Evolutionary conservation across 78 protist species (phyloP), one percentile per base, ranked within the genome.

Genomic region (Tieghemostelium lacteum): DNA sequence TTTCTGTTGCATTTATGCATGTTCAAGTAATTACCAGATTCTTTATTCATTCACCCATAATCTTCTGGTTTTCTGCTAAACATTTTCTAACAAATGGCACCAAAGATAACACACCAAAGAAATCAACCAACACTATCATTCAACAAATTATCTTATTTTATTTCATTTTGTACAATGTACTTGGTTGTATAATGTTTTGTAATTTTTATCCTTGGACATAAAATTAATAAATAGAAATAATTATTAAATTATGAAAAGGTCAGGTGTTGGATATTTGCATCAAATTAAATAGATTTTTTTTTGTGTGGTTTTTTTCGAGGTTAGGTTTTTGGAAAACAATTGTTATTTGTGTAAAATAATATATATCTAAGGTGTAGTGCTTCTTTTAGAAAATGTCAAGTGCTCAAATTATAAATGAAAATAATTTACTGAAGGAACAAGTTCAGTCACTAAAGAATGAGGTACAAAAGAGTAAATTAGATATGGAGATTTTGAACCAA

Each of bases 171-270:
- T 88, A 88, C 72, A 88, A 75, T 62, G 19, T 88, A 17, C 50
- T 88, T 14, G 93, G 93, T 29, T 61, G 70, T 61, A 42, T 69
- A 22, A 49, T 88, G 54, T 88, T 77, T 62, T 42, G 64, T 12
- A 88, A 88, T 26, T 88, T 88, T 39, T 88, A 88, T 71, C 93
- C 93, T 10, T 88, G 93, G 93, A 88, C 93, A 17, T 86, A 33
- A 86, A 72, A n/a, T n/a, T n/a, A n/a, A n/a, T n/a, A n/a, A n/a
- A n/a, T n/a, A n/a, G n/a, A n/a, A n/a, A n/a, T n/a, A n/a, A n/a
- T n/a, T n/a, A n/a, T n/a, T n/a, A n/a, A n/a, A n/a, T n/a, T n/a
- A n/a, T n/a, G n/a, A n/a, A n/a, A n/a, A n/a, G n/a, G n/a, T n/a
- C n/a, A n/a, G n/a, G n/a, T n/a, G n/a, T n/a, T n/a, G n/a, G n/a